These are phyloP conservation scores for Fusarium nurragi DNA, from an alignment of 2,329 filamentous ascomycete genomes.

Conservation along the genomic window DNA sequence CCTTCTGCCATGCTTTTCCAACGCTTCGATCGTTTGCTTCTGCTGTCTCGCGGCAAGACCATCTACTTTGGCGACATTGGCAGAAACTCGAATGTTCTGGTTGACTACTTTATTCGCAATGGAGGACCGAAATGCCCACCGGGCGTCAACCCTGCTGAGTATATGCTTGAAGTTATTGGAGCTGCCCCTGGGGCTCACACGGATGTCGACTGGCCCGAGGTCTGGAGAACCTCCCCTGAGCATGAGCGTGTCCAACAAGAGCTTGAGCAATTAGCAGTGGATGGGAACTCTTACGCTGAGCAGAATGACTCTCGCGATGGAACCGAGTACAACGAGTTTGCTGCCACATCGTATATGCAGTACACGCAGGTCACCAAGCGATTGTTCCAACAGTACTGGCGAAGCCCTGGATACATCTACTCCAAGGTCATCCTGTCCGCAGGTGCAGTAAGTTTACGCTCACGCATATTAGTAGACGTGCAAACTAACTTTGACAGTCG, in stretches of 20 bases:
- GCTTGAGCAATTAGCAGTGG: slow-evolving; percentile 42
- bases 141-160: slow-evolving; percentile 73
- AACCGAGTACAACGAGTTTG: slow-evolving; percentile 45
- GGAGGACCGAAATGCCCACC: slow-evolving; percentile 63
- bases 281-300: not conserved
- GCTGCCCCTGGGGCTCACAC: slow-evolving; percentile 61
- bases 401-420: slow-evolving; percentile 69
- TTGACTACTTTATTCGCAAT: slow-evolving; percentile 69
- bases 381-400: slow-evolving; percentile 49
- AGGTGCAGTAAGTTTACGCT: slow-evolving; percentile 45
- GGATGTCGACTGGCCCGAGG: slow-evolving; percentile 51
- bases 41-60: slow-evolving; percentile 69
- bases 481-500: slow-evolving; percentile 12
- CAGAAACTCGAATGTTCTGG: slow-evolving; percentile 61
- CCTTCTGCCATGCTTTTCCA: slow-evolving; percentile 60
- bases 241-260: slow-evolving; percentile 47
- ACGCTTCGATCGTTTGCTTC: slow-evolving; percentile 65
- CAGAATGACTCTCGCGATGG: not conserved
- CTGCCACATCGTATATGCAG: slow-evolving; percentile 46
- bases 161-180: slow-evolving; percentile 64
- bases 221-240: slow-evolving; percentile 50
- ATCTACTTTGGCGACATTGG: slow-evolving; percentile 75
- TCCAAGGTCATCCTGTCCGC: slow-evolving; percentile 55
- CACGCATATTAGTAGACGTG: fast-evolving
- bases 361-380: slow-evolving; percentile 51